Conservation (phyloP, 1,139 yeast genomes). For the Taphrina confusa region DNA sequence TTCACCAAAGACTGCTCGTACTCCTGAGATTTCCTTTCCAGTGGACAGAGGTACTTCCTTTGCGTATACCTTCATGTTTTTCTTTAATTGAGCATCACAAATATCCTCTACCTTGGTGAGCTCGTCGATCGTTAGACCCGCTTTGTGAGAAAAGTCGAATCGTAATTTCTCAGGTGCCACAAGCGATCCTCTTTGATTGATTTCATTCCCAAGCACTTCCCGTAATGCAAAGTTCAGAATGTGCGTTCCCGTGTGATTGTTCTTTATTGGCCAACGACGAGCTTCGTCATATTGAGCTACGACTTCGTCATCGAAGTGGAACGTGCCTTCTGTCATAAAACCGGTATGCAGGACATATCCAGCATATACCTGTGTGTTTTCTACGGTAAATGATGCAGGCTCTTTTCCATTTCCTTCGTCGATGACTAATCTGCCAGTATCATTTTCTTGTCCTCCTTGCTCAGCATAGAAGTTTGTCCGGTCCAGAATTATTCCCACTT, state of each 20-base stretch:
- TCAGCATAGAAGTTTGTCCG: constrained; percentile 96
- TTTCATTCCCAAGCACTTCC: constrained; percentile 79
- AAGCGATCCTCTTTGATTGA: constrained; percentile 95
- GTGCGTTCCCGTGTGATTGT: constrained; percentile 98
- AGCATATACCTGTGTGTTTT: constrained; percentile 86
- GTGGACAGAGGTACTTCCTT: constrained; percentile 73
- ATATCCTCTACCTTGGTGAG: constrained; percentile 72
- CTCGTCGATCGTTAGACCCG: constrained; percentile 67
- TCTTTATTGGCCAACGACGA: constrained; percentile 95
- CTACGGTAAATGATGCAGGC: constrained; percentile 75
- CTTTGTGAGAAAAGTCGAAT: constrained; percentile 93
- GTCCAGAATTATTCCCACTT: constrained; percentile 78
- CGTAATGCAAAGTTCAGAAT: constrained; percentile 85
- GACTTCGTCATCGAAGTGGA: constrained; percentile 66
- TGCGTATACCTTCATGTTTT: constrained; percentile 71
- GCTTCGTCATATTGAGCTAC: constrained; percentile 88
- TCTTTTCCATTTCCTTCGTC: constrained; percentile 58
- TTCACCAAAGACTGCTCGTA: constrained; percentile 98
- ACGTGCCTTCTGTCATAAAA: constrained; percentile 68
- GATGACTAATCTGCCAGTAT: constrained; percentile 86
- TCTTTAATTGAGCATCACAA: constrained; percentile 68
- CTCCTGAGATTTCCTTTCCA: constrained; percentile 76
- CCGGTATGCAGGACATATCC: constrained; percentile 98
- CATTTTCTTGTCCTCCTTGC: constrained; percentile 98
- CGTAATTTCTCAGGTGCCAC: constrained; percentile 94